A percentile compares a stretch with the other conserved stretches of the same genome.
Conservation (phyloP, 805 yeast genomes). For the Teunomyces cretensis region DNA sequence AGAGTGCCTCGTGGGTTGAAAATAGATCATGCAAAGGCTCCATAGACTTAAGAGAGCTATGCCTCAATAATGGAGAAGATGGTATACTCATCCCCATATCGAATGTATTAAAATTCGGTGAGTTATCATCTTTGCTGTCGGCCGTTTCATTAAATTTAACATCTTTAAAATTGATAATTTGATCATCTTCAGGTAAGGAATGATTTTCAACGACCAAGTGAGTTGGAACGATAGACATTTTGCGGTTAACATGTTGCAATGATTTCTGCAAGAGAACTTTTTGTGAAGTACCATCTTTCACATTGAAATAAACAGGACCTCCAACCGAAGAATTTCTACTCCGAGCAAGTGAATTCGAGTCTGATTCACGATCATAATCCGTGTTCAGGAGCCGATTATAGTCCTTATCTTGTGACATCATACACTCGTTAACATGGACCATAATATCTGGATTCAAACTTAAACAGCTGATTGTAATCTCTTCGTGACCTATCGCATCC, state of each 20-base stretch:
- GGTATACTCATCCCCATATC: conserved; percentile 1
- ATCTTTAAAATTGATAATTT: conserved; percentile 22
- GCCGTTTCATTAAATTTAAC: conserved; percentile 17
- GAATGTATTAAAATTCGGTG: not conserved
- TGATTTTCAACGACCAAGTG: conserved; percentile 18
- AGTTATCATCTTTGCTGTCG: not conserved
- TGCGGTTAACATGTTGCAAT: conserved; percentile 18
- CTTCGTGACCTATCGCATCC: conserved; percentile 16
- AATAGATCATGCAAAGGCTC: conserved; percentile 19
- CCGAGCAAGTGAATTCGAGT: not conserved
- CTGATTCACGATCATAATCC: not conserved
- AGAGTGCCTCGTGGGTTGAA: conserved; percentile 36
- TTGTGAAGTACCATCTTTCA: conserved; percentile 7
- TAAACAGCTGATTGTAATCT: conserved; percentile 19
- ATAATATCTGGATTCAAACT: conserved; percentile 18
- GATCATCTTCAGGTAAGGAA: not conserved
- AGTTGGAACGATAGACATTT: conserved; percentile 30
- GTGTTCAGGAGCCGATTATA: not conserved
- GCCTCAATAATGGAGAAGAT: not conserved
- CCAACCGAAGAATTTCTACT: conserved; percentile 21
- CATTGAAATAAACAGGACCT: conserved; percentile 19
- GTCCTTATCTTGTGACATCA: not conserved
- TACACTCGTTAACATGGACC: conserved; percentile 12
- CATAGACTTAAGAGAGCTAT: not conserved
- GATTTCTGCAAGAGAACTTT: conserved; percentile 6